These are phyloP conservation scores for Aspergillus ustus DNA, from an alignment of 2,329 filamentous ascomycete genomes.

Conservation along the genomic window DNA sequence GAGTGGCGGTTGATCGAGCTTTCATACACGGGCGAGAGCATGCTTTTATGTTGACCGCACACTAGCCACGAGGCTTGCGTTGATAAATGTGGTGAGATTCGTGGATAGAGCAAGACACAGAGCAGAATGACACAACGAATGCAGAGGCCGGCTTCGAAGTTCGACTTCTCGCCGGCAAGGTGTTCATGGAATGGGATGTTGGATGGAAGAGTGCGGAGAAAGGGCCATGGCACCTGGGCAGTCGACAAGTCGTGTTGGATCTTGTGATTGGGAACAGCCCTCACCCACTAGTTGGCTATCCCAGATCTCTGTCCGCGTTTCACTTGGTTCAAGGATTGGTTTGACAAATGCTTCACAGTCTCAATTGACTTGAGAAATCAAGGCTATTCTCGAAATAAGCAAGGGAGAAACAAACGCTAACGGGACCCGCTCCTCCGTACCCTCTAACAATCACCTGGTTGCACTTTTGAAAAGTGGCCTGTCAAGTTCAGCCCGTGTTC, in stretches of 20 bases:
- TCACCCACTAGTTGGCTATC: not conserved
- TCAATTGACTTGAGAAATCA: not conserved
- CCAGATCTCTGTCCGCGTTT: not conserved
- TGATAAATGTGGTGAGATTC: not conserved
- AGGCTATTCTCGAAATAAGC: not conserved
- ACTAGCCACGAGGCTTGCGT: not conserved
- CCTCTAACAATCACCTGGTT: not conserved
- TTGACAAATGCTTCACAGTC: not conserved
- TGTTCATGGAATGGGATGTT: not conserved
- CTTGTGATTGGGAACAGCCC: slow-evolving; percentile 1
- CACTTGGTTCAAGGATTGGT: not conserved
- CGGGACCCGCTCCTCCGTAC: not conserved
- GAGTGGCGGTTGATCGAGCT: not conserved
- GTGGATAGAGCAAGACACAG: not conserved
- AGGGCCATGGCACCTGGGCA: not conserved
- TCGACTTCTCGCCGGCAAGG: not conserved
- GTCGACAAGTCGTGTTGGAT: not conserved
- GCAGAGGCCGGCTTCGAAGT: not conserved
- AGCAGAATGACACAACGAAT: slow-evolving; percentile 1
- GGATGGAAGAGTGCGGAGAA: slow-evolving; percentile 5
- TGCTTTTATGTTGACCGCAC: not conserved
- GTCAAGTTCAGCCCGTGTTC: not conserved
- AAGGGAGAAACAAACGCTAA: not conserved
- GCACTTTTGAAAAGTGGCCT: not conserved
- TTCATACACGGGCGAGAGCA: not conserved